These are phyloP conservation scores for Talaromyces islandicus DNA, from an alignment of 2,329 filamentous ascomycete genomes.

Conservation along the genomic window DNA sequence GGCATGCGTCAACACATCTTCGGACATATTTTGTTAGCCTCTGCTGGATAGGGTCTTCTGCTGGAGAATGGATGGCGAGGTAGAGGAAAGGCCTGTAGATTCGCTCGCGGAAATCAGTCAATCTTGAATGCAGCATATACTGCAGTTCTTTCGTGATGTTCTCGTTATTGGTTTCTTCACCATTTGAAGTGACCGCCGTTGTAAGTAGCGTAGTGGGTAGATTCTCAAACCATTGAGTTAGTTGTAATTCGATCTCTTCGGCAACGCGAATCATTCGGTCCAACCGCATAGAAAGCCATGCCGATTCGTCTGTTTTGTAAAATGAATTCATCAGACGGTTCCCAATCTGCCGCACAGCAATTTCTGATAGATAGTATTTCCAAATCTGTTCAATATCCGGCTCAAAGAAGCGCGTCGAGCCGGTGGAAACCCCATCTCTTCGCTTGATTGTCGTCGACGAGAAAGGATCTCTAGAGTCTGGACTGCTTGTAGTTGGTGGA, in stretches of 20 bases:
- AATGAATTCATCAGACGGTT: background rate
- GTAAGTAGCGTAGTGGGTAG: background rate
- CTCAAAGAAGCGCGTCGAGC: background rate
- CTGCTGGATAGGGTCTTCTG: background rate
- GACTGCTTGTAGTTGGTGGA: background rate
- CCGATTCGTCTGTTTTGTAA: background rate
- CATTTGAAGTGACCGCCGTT: background rate
- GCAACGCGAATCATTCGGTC: background rate
- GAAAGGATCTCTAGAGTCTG: background rate
- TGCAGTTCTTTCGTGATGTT: background rate
- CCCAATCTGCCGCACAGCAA: background rate
- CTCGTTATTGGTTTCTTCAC: background rate
- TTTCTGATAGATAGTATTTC: conserved; percentile 2
- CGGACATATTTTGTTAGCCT: background rate
- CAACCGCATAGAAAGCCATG: background rate
- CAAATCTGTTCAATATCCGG: background rate
- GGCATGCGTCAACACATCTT: background rate
- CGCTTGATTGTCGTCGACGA: background rate
- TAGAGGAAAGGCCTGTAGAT: background rate
- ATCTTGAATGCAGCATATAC: background rate
- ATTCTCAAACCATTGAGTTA: conserved; percentile 1
- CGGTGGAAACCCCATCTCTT: background rate
- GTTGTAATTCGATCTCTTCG: background rate
- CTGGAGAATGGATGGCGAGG: background rate
- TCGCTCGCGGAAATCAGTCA: background rate